phyloP scores from a whole-genome alignment of 257 asterid genomes.

The Scutellaria barbata region DNA sequence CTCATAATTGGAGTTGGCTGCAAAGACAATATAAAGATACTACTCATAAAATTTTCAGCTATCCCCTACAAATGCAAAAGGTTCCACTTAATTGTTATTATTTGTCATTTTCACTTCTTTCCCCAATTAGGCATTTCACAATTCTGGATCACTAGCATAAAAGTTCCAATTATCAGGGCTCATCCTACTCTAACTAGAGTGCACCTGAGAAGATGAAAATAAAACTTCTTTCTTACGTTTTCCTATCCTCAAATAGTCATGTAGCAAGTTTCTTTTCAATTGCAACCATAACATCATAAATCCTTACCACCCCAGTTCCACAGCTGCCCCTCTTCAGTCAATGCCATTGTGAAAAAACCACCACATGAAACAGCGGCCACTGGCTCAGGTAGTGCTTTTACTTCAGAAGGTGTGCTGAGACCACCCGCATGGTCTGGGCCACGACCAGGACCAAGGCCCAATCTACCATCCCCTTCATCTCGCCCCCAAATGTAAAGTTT shows the following conservation, averaged over 20 bases:
- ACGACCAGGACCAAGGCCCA: constrained; percentile 96
- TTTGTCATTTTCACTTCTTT: not conserved
- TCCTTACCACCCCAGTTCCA: constrained; percentile 98
- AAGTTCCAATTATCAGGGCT: constrained; percentile 5
- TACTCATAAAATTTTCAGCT: constrained; percentile 18
- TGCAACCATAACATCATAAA: not conserved
- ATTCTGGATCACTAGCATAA: not conserved
- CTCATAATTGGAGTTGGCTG: constrained; percentile 97
- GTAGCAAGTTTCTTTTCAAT: not conserved
- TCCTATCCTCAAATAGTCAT: constrained; percentile 5
- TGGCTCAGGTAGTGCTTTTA: constrained; percentile 69
- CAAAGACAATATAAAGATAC: constrained; percentile 24
- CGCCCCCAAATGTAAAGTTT: constrained; percentile 93
- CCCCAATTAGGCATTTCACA: not conserved
- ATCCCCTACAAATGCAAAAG: not conserved
- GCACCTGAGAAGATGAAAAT: constrained; percentile 6
- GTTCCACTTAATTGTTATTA: not conserved
- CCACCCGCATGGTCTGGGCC: constrained; percentile 96
- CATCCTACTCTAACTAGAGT: not conserved
- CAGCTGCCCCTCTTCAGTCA: constrained; percentile 82
- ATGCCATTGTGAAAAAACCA: constrained; percentile 95
- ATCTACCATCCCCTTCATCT: constrained; percentile 98
- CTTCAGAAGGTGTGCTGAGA: constrained; percentile 79
- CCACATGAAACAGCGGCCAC: constrained; percentile 94
- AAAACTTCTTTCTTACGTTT: no score